Percentiles rank a stretch among this genome's conserved stretches.
phyloP scores from a whole-genome alignment of 345 rosid genomes.

The Clarkia xantiana region DNA sequence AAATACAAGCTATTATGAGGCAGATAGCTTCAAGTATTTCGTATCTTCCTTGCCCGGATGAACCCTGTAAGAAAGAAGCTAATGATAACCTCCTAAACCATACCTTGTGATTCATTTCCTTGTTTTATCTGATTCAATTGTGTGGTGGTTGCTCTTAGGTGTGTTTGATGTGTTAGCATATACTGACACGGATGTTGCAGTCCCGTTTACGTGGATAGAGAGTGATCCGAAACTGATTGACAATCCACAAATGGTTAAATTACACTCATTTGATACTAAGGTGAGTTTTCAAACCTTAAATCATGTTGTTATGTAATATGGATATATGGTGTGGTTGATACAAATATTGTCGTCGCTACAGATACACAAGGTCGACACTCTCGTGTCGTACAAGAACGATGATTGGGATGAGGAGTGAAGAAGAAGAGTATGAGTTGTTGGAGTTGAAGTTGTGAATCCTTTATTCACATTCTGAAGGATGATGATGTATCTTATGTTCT shows the following conservation, averaged over 20 bases:
- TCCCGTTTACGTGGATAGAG: constrained; percentile 91
- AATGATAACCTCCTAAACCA: not conserved
- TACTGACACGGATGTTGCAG: constrained; percentile 77
- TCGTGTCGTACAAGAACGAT: constrained; percentile 87
- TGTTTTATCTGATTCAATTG: not conserved
- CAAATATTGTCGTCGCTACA: constrained; percentile 16
- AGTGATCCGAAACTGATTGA: constrained; percentile 91
- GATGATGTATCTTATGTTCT: too few relatives aligned
- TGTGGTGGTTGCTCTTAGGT: constrained; percentile 37
- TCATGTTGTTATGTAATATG: too few relatives aligned
- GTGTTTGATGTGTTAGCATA: constrained; percentile 94
- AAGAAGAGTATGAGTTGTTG: too few relatives aligned
- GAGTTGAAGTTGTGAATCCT: too few relatives aligned
- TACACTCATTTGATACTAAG: constrained; percentile 94
- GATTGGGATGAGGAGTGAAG: constrained; percentile 80
- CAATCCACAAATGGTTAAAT: constrained; percentile 96
- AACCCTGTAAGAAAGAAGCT: constrained; percentile 44
- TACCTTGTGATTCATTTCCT: too few relatives aligned
- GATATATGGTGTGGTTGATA: too few relatives aligned
- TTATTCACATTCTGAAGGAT: too few relatives aligned
- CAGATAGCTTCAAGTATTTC: constrained; percentile 91
- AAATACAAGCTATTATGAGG: constrained; percentile 89
- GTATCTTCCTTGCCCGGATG: constrained; percentile 93
- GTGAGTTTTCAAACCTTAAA: constrained; percentile 16
- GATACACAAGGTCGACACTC: constrained; percentile 96